Conservation (phyloP, 768 basidiomycete genomes). For the Leccinum incarnatum region DNA sequence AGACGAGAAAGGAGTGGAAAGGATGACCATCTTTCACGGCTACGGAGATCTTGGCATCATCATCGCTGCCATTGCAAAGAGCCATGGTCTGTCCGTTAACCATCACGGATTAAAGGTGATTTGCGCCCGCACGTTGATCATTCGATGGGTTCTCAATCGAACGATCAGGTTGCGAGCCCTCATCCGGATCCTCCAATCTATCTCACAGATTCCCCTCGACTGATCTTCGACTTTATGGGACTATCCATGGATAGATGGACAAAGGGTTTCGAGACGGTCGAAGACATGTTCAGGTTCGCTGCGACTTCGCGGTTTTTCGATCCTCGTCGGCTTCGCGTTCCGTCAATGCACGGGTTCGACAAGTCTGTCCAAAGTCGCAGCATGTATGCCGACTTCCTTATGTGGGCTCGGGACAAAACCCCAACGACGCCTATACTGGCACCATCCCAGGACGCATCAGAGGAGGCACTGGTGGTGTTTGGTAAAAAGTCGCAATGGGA, state of each 20-base stretch:
- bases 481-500: conserved; percentile 50
- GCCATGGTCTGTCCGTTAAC: conserved; percentile 49
- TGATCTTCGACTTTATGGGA: conserved; percentile 55
- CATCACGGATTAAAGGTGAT: conserved; percentile 58
- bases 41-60: conserved; percentile 78
- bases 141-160: conserved; percentile 18
- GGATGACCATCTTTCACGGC: conserved; percentile 53
- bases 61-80: conserved; percentile 52
- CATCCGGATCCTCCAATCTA: conserved; percentile 39
- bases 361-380: conserved; percentile 45
- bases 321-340: conserved; percentile 34
- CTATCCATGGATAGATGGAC: conserved; percentile 51
- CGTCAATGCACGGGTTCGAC: conserved; percentile 35
- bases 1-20: conserved; percentile 48
- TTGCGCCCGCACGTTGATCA: background rate
- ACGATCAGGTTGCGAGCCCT: conserved; percentile 26
- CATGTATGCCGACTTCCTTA: conserved; percentile 61
- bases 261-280: conserved; percentile 53
- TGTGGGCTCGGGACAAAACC: conserved; percentile 40
- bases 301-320: conserved; percentile 53
- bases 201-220: conserved; percentile 48
- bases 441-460: conserved; percentile 24
- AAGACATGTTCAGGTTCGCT: conserved; percentile 58
- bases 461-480: conserved; percentile 52
- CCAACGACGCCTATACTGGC: conserved; percentile 11